Base-by-base conservation (phyloP, 2,329 filamentous ascomycete species). In the Penicillium sp. region DNA sequence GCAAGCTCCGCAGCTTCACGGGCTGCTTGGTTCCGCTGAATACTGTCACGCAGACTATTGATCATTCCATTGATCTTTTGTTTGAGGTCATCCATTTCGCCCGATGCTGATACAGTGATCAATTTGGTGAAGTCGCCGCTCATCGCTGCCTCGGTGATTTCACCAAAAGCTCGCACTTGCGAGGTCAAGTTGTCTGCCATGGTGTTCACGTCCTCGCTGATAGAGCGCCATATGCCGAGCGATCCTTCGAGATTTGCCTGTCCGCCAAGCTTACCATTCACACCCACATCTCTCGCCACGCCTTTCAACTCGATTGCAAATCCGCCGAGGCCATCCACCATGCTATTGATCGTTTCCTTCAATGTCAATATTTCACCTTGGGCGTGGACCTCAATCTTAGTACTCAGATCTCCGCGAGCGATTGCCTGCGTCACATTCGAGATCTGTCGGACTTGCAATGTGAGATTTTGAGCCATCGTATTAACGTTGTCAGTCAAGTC, bases 51-150 rank as follows among this genome's bases (percentile, higher is more conserved):
- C 60, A 97, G 77, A 71, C 94, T 96, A 71, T 89, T 92, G 37
- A 97, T 92, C 92, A 97, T 97, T 78, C 94, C 90, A 71, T 97
- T 97, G 82, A 97, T 97, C 81, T 96, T 97, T 67, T 92, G 87
- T 77, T 97, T 97, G 64, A 97, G 82, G 73, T 96, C 92, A 74
- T 96, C 93, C 92, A 97, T 97, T 74, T 97, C 92, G 59, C 92
- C 92, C 5, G 92, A 96, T 19, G 92, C 92, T 73, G 96, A 92
- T 4, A 97, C 92, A 37, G 93, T 94, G 70, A 97, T 92, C 58
- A 93, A 86, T 71, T 96, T 94, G 14, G 90, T 95, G 71, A 97
- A 97, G 73, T 97, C 92, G 56, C 92, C 92, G 72, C 95, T 92
- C 62, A 92, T 96, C 24, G 92, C 92, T 36, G 93, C 86, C 69